Evolutionary conservation across 2,329 filamentous ascomycete genomes (phyloP), one percentile per base, ranked within the genome.

Genomic region (Stenocarpella maydis): DNA sequence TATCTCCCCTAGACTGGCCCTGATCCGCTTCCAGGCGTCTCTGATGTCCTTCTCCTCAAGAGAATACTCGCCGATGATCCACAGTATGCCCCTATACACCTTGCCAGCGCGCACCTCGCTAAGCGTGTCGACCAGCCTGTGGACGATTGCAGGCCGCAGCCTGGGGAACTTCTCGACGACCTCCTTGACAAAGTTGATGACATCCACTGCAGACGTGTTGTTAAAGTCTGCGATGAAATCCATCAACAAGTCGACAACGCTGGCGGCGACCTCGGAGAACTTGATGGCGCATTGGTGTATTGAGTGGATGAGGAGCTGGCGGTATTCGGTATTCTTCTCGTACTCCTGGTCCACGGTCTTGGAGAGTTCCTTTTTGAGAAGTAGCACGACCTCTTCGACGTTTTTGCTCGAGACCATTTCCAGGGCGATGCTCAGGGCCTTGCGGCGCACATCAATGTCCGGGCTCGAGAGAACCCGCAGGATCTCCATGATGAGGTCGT

Each of bases 361-460:
- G 72, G 94, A 91, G 34, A 99, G 88, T 79, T 99, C 96, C 81
- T 99, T 99, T 85, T 99, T 99, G 71, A 99, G 86, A 1, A 99
- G 86, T 76, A 98, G 88, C 26, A 99, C 93, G 17, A 99, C 96
- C 77, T 99, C 96, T 78, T 98, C 96, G 8, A 99, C 95, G 74
- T 99, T 99, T 84, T 97, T 97, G 87, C 95, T 98, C 0, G 95
- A 96, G 6, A 99, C 94, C 96, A 99, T 98, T 74, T 98, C 95
- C 79, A 99, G 85, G 15, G 95, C 95, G 76, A 99, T 93, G 68
- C 89, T 87, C 34, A 99, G 87, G 19, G 95, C 94, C 82, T 98
- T 98, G 80, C 91, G 91, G 76, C 96, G 91, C 65, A 99, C 96
- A 77, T 98, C 96, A 73, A 99, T 92, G 82, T 99, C 96, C 26